phyloP scores from a whole-genome alignment of 768 basidiomycete species.

The Lentinula boryana region DNA sequence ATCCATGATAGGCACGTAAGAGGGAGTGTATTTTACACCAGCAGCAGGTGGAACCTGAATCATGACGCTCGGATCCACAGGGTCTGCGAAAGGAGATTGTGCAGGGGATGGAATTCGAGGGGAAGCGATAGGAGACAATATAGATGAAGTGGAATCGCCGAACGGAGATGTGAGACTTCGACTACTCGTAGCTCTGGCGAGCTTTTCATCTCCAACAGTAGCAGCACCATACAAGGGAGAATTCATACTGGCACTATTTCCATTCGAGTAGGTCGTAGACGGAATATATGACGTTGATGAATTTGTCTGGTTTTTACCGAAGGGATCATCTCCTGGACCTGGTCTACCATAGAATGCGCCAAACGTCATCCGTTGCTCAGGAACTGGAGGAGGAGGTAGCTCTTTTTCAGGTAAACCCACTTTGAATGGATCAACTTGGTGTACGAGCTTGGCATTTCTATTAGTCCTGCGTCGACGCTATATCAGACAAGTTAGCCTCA shows the following conservation, averaged over 20 bases:
- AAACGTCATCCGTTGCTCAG: conserved; percentile 37
- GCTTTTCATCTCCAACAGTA: neutral
- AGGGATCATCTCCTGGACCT: conserved; percentile 9
- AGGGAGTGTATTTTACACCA: neutral
- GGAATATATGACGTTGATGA: neutral
- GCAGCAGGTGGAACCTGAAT: neutral
- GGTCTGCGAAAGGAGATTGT: conserved; percentile 26
- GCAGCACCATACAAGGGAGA: neutral
- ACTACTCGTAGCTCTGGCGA: neutral
- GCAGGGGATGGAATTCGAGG: neutral
- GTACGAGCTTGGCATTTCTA: conserved; percentile 39
- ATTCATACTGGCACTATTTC: neutral
- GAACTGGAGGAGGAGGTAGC: conserved; percentile 51
- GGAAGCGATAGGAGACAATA: neutral
- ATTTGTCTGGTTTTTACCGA: neutral
- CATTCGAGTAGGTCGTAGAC: neutral
- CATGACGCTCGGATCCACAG: conserved; percentile 5
- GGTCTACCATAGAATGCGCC: conserved; percentile 25
- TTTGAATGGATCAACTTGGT: conserved; percentile 46
- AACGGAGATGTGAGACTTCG: conserved; percentile 21
- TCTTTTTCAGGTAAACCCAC: conserved; percentile 34
- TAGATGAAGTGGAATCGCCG: conserved; percentile 12
- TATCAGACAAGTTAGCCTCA: neutral
- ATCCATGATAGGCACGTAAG: neutral
- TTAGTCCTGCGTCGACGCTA: conserved; percentile 40